Base-by-base conservation (phyloP, 1,284 basidiomycete genomes). In the Gymnopus androsaceus region DNA sequence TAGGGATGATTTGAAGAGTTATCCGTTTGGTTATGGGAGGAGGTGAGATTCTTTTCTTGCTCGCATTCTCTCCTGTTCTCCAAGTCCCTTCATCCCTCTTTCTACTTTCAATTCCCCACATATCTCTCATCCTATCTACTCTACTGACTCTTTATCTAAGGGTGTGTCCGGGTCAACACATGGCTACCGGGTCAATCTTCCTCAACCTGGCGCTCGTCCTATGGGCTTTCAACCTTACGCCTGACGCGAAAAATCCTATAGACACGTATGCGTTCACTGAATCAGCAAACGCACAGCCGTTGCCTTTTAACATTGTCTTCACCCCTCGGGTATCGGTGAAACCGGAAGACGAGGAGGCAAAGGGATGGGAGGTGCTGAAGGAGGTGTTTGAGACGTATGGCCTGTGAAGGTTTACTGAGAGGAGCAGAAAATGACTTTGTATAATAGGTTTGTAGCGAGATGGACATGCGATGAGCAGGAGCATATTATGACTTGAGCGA, bases 11-110 rank as follows among this genome's bases (percentile, higher is more conserved):
- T 62, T 83, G 25, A 75, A 69, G 54, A 71, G 72, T 12, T 84
- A 74, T 58, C 69, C 77, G n/a, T 88, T 81, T 59, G 83, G 85
- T 0, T 87, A 84, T 61, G 85, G 84, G 5, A 69, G 84, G 45
- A 71, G 82, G 81, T 80, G 49, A 36, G 36, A 25, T 6, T 41
- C 25, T 37, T 14, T 23, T 44, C 12, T 30, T 53, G 8, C 27
- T 28, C 7, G 9, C 46, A 11, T 6, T 30, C n/a, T 2, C 15
- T 4, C 7, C 4, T 25, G 17, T 34, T 25, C 12, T 28, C n/a
- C n/a, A n/a, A n/a, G n/a, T 40, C 11, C 14, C 27, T n/a, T 36
- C 14, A 33, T 33, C 31, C 6, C 14, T 14, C n/a, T n/a, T n/a
- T n/a, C n/a, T n/a, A n/a, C n/a, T n/a, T 6, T 14, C 6, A 6